Conservation (phyloP, 2,329 filamentous ascomycete species). For the Atkinsonella hypoxylon region DNA sequence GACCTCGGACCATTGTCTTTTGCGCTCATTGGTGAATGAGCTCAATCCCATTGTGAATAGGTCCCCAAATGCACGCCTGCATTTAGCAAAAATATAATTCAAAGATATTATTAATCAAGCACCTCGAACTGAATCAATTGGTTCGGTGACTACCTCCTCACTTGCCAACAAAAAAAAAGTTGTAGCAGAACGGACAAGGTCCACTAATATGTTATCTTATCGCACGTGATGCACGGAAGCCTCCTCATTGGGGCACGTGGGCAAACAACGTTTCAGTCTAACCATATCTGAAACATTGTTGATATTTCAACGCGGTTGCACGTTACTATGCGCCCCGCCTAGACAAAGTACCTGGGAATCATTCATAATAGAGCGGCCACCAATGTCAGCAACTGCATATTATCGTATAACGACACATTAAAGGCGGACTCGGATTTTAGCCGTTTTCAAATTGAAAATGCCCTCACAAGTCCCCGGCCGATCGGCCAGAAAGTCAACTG, state of each 20-base stretch:
- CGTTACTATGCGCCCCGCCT: conserved; percentile 12
- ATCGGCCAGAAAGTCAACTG: conserved; percentile 32
- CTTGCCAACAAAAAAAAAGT: conserved; percentile 1
- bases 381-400: neutral
- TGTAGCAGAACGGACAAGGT: neutral
- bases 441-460: conserved; percentile 24
- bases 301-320: conserved; percentile 14
- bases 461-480: conserved; percentile 36
- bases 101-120: neutral
- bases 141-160: neutral
- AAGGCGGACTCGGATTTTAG: neutral
- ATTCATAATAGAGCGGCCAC: neutral
- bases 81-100: neutral
- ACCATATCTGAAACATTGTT: conserved; percentile 21
- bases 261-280: conserved; percentile 17
- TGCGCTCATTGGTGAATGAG: conserved; percentile 18
- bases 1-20: conserved; percentile 22
- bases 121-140: neutral
- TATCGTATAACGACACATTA: neutral
- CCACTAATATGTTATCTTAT: conserved; percentile 15
- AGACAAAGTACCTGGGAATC: conserved; percentile 15
- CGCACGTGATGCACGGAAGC: conserved; percentile 21
- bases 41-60: neutral
- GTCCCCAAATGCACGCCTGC: neutral
- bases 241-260: neutral